phyloP scores from a whole-genome alignment of 805 yeast genomes.

The Yarrowia sp. region DNA sequence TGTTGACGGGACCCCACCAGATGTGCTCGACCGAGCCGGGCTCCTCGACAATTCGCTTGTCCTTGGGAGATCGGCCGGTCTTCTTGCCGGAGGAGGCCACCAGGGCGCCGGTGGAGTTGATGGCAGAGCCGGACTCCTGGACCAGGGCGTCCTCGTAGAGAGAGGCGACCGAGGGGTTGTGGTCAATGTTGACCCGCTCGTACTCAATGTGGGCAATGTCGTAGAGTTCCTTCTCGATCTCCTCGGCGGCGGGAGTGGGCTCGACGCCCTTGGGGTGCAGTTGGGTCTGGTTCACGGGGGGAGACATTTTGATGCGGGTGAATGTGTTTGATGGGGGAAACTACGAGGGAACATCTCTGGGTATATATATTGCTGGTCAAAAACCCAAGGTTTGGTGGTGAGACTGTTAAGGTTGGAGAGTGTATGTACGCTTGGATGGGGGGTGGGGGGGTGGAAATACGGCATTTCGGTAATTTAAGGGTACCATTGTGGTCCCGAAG shows the following conservation, averaged over 20 bases:
- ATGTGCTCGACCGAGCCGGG: conserved; percentile 79
- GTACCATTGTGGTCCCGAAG: background rate
- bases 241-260: conserved; percentile 52
- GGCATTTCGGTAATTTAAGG: no score
- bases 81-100: conserved; percentile 95
- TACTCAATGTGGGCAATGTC: conserved; percentile 54
- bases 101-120: conserved; percentile 91
- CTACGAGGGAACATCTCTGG: background rate
- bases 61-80: conserved; percentile 98
- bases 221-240: conserved; percentile 53
- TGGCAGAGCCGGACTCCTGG: conserved; percentile 86
- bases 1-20: conserved; percentile 99
- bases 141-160: conserved; percentile 91
- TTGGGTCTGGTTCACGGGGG: conserved; percentile 53
- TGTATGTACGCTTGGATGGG: no score
- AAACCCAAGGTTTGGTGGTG: background rate
- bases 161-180: conserved; percentile 92
- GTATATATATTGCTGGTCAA: conserved; percentile 19
- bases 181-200: conserved; percentile 56
- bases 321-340: background rate
- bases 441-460: no score
- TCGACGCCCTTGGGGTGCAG: conserved; percentile 55
- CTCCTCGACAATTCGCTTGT: conserved; percentile 97
- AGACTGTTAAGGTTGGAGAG: background rate
- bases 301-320: conserved; percentile 45